Base-by-base conservation (phyloP, 2,329 filamentous ascomycete genomes). In the Colletotrichum tofieldiae region DNA sequence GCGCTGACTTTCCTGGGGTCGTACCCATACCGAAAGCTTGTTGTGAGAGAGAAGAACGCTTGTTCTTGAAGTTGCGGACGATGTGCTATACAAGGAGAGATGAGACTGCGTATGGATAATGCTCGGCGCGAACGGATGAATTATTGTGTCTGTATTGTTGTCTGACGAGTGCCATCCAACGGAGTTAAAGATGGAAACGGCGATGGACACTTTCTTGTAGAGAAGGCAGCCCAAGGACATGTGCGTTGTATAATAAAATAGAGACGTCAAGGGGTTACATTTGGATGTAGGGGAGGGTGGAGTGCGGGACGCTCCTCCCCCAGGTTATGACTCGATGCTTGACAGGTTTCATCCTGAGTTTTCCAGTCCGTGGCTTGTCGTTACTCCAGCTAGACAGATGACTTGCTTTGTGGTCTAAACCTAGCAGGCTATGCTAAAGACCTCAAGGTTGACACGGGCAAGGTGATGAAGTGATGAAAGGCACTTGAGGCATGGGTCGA, bases 311-410 rank as follows among this genome's bases (percentile, higher is more conserved):
- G n/a, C 12, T 6, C 23, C 23, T 26, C 23, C 47, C 20, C 47
- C n/a, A 26, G 49, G 26, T 4, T 29, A 23, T 52, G 49, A 29
- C 49, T 18, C 49, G 26, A 18, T 8, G 12, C 5, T 35, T 35
- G 35, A 23, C 49, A 29, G 23, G 23, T 14, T 29, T 29, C 12
- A 29, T 14, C 23, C 49, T 26, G 5, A 23, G 23, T 14, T 29
- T 52, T 9, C 14, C 49, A 5, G 23, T 9, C 12, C 9, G 3
- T 5, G 3, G 0, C 5, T 18, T 2, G 6, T 2, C 0, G 14
- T 4, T 2, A 9, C 5, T 5, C 5, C 12, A 18, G 1, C 23
- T 2, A 18, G 26, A 18, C 12, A 7, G 14, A 29, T 18, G 14
- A 52, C 18, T 23, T 12, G 29, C 2, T 12, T 9, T 9, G 1